Conservation (phyloP, 331 rosid genomes). For the Cydonia oblonga region DNA sequence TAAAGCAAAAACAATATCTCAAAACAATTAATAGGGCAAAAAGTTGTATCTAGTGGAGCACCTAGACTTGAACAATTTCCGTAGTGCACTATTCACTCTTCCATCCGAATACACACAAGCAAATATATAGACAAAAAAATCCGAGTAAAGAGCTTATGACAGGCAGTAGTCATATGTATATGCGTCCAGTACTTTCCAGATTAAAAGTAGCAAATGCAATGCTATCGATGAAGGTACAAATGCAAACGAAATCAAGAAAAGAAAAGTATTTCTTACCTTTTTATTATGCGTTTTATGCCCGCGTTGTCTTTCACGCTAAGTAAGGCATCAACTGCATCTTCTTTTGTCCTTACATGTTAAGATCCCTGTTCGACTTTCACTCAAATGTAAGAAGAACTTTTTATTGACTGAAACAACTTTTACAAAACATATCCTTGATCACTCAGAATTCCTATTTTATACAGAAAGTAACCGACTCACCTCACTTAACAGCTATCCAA, state of each 20-base stretch:
- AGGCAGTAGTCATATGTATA: background rate
- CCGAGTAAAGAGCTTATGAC: background rate
- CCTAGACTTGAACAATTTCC: background rate
- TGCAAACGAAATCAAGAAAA: background rate
- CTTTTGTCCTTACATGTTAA: slow-evolving; percentile 1
- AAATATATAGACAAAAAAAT: background rate
- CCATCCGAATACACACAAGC: background rate
- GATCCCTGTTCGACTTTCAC: too few species aligned
- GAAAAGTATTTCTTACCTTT: slow-evolving; percentile 2
- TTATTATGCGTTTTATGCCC: background rate
- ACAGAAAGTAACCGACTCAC: too few species aligned
- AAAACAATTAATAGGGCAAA: background rate
- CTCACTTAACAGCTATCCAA: too few species aligned
- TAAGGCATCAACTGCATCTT: slow-evolving; percentile 9
- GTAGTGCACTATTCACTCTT: background rate
- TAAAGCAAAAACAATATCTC: background rate
- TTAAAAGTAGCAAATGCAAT: background rate
- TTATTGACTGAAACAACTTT: too few species aligned
- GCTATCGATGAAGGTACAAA: background rate
- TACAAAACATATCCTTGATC: too few species aligned
- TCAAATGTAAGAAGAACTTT: too few species aligned
- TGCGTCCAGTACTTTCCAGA: background rate
- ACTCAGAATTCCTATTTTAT: too few species aligned
- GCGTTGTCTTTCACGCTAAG: background rate
- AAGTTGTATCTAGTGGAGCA: background rate